Base-by-base conservation (phyloP, 2,329 filamentous ascomycete species). In the Pseudogymnoascus sp. region DNA sequence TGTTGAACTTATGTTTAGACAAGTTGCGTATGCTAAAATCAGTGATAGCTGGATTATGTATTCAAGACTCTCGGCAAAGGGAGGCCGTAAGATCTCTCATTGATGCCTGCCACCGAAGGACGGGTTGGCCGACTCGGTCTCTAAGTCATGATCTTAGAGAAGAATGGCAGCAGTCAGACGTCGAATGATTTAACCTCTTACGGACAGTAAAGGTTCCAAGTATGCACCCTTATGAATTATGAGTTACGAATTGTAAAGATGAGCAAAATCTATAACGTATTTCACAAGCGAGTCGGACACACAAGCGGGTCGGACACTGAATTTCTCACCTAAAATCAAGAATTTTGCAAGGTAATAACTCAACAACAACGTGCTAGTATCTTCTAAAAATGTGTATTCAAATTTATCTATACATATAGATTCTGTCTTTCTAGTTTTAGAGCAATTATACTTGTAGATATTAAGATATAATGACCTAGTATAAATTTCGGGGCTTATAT, bases 41-140 rank as follows among this genome's bases (percentile, higher is more conserved):
- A 6, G 37, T 71, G 42, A 67, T 69, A 63, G 77, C 78, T 2
- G 77, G 77, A 0, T 69, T 79, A 8, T 78, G 77, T 62, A 75
- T 76, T 14, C 75, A 75, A 31, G 75, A 77, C 39, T 63, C 69
- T 3, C 66, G 66, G 2, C 77, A 77, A 65, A 70, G 75, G 29
- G 69, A 75, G 5, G 69, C 70, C 18, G 75, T 79, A 18, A 66
- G 75, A 5, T 71, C 74, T 18, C 67, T 79, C 39, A 76, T 79
- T 39, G 66, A 71, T 40, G 67, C 71, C 29, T 76, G 77, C 65
- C 73, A 76, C 45, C 69, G 68, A 21, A 67, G 75, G 60, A 77
- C 75, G 1, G 77, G 75, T 18, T 79, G 77, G 77, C 77, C 77
- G 0, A 75, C 76, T 61, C 64, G 63, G 1, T 68, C 68, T 14